Conservation (phyloP, 2,329 filamentous ascomycete genomes). For the Xylaria sp. region DNA sequence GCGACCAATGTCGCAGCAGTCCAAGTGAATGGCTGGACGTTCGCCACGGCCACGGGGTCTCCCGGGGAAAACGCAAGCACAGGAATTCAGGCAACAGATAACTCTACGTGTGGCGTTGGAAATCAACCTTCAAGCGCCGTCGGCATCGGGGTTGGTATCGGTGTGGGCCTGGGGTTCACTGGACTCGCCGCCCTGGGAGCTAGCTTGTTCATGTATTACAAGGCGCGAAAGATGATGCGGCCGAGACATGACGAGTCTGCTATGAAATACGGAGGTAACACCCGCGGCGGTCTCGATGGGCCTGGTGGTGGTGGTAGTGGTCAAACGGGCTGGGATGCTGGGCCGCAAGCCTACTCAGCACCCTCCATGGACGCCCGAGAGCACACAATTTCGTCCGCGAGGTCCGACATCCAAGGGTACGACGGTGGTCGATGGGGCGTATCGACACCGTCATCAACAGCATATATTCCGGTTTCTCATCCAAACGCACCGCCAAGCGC, state of each 20-base stretch:
- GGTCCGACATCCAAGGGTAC: too few relatives aligned
- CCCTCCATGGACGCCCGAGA: too few relatives aligned
- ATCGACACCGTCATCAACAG: too few relatives aligned
- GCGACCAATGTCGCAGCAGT: constrained; percentile 17
- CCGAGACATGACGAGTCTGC: constrained; percentile 1
- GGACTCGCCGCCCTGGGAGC: constrained; percentile 23
- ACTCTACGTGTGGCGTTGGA: constrained; percentile 6
- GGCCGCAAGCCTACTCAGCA: too few relatives aligned
- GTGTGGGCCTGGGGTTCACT: constrained; percentile 24
- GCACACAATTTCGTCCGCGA: too few relatives aligned
- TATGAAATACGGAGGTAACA: constrained; percentile 6
- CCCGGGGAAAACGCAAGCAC: constrained; percentile 1
- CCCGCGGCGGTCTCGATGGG: too few relatives aligned
- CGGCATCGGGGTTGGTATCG: constrained; percentile 23
- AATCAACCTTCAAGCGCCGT: constrained; percentile 13
- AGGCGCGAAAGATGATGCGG: constrained; percentile 14
- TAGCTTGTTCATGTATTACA: constrained; percentile 25
- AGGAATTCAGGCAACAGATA: neutral
- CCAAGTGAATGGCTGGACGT: constrained; percentile 26
- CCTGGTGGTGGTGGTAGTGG: too few relatives aligned
- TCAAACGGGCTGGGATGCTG: too few relatives aligned
- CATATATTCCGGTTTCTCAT: too few relatives aligned
- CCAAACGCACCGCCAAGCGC: too few relatives aligned
- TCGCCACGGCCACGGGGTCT: constrained; percentile 13
- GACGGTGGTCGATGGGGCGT: too few relatives aligned